Evolutionary conservation across 805 yeast species (phyloP), one percentile per base, ranked within the genome.

Genomic region (Dipodascus geniculatus): DNA sequence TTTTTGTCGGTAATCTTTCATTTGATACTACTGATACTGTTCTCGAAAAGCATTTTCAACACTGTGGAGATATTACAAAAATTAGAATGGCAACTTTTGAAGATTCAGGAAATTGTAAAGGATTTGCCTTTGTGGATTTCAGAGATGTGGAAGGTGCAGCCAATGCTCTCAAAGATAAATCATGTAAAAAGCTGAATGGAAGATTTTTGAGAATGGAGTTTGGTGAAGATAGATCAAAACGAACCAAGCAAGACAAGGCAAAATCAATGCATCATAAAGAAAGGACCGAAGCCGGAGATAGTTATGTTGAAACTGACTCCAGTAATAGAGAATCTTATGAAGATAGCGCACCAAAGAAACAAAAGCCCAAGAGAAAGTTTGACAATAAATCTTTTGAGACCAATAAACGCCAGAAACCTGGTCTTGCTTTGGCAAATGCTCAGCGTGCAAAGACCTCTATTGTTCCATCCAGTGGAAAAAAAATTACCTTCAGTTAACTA

Each of bases 71-170:
- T 58, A 91, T 95, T 55, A 70, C 74, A 24, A 80, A 80, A 59
- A 80, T 91, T 53, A 79, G 99, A 68, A 91, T 90, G 95, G 98
- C 98, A 2, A 90, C 99, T n/a, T 91, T 91, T 69, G 89, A 93
- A 70, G 99, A 91, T 66, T 73, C 85, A 51, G 98, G 97, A 1
- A 91, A 90, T 66, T 91, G 98, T 74, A 93, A 93, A 68, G 98
- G 98, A 1, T 91, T 91, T 72, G 89, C 96, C 1, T 91, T 93
- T 64, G 72, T 91, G 35, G 98, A 91, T 68, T 91, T 90, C 71
- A 78, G 74, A 57, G 83, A 82, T 58, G 87, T 84, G 58, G 81
- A 78, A 42, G 90, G 93, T 6, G 90, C 96, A 28, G 85, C 93
- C 0, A 74, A 74, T 38, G 98, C 97, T 0, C 72, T 93, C 57